Base-by-base conservation (phyloP, 2,329 filamentous ascomycete species). In the Penicillium sp. region DNA sequence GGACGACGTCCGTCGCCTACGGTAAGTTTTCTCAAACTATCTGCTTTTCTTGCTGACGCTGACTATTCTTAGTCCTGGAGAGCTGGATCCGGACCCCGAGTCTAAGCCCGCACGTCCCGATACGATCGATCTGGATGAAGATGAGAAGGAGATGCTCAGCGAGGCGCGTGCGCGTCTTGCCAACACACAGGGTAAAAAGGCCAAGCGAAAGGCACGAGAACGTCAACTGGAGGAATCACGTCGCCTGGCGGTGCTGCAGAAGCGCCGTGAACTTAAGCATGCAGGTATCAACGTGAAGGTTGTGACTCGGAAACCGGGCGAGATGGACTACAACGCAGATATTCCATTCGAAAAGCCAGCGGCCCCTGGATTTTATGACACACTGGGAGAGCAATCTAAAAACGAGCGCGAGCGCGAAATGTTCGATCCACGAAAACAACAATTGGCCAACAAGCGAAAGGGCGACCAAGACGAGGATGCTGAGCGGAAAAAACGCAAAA, bases 251-350 rank as follows among this genome's bases (percentile, higher is more conserved):
- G 79, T 90, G 25, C 70, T 98, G 46, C 92, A 96, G 70, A 98
- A 98, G 71, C 80, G 92, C 26, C 80, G 92, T 52, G 92, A 98
- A 68, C 78, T 98, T 50, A 98, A 98, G 70, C 93, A 89, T 60
- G 88, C 92, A 1, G 92, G 92, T 32, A 96, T 98, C 68, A 98
- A 98, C 64, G 88, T 96, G 70, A 98, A 96, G 67, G 82, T 96
- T 40, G 80, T 81, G 2, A 92, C 84, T 10, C 80, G 84, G 44
- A 96, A 96, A 71, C 82, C 87, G 71, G 92, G 92, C 0, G 84
- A 96, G 70, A 98, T 98, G 87, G 92, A 98, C 66, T 98, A 98
- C 72, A 98, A 98, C 65, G 92, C 92, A 54, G 92, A 98, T 55
- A 94, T 98, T 49, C 92, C 92, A 0, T 96, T 98, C 50, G 92